phyloP scores from a whole-genome alignment of 176 grass and related monocot genomes.

The Pontederia crassipes region DNA sequence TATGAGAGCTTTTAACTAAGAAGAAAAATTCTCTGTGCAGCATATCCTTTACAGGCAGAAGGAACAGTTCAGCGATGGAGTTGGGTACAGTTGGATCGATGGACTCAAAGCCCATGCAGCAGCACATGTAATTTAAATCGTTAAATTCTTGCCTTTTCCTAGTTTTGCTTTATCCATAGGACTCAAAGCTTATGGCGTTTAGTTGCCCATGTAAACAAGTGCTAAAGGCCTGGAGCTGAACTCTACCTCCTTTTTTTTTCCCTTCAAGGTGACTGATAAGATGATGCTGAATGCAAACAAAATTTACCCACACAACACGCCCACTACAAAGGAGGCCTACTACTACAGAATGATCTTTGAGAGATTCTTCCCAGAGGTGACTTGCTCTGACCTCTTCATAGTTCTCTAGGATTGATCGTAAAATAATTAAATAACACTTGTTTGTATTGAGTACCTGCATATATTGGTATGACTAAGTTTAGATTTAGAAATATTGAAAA shows the following conservation, averaged over 20 bases:
- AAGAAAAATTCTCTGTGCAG: constrained; percentile 21
- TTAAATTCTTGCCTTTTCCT: background rate
- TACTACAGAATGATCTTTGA: constrained; percentile 91
- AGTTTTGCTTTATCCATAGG: too few relatives aligned
- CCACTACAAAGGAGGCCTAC: constrained; percentile 76
- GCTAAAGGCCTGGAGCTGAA: background rate
- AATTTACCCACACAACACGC: constrained; percentile 59
- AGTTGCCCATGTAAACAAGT: too few relatives aligned
- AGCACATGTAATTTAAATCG: constrained; percentile 31
- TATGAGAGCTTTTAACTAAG: background rate
- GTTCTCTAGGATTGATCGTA: too few relatives aligned
- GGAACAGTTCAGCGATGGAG: constrained; percentile 93
- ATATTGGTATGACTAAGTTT: too few relatives aligned
- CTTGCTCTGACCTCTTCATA: too few relatives aligned
- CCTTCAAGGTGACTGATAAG: constrained; percentile 47
- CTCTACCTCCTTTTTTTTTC: constrained; percentile 1
- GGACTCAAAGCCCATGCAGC: constrained; percentile 74
- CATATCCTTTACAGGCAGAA: constrained; percentile 93
- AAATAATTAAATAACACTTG: too few relatives aligned
- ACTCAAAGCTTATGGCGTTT: too few relatives aligned
- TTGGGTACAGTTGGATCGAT: constrained; percentile 90
- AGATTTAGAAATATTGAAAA: too few relatives aligned
- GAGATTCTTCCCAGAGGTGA: constrained; percentile 86
- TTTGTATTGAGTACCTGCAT: too few relatives aligned
- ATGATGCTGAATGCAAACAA: constrained; percentile 63